These are phyloP conservation scores for Trichoderma atrobrunneum DNA, from an alignment of 2,329 filamentous ascomycete genomes.

Conservation along the genomic window DNA sequence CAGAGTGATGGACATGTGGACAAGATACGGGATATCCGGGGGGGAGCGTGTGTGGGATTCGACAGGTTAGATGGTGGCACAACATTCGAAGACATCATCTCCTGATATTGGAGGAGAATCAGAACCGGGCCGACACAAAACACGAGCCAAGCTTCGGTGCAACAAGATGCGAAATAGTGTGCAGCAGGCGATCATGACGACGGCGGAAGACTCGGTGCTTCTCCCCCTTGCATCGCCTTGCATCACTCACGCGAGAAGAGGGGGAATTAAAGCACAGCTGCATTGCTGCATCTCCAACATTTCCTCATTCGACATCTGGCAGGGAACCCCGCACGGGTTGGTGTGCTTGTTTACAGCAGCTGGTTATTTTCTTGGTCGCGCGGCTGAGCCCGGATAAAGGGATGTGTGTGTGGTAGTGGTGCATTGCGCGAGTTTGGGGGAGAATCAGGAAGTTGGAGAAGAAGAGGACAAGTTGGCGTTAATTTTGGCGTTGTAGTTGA, in stretches of 20 bases:
- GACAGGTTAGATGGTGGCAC: not conserved
- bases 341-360: not conserved
- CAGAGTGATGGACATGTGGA: conserved; percentile 23
- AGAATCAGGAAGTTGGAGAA: not conserved
- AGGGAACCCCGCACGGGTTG: not conserved
- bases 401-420: not conserved
- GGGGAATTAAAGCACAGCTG: not conserved
- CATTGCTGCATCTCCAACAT: not conserved
- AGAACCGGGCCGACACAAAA: not conserved
- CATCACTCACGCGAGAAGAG: not conserved
- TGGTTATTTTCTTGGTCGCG: not conserved
- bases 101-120: not conserved
- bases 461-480: not conserved
- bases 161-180: not conserved
- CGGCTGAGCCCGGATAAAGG: conserved; percentile 14
- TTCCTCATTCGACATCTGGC: not conserved
- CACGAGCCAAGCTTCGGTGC: not conserved
- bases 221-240: not conserved
- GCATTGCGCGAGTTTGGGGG: not conserved
- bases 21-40: not conserved
- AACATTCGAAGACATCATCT: not conserved
- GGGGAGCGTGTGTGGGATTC: not conserved
- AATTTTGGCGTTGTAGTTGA: not conserved
- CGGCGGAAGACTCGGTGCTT: not conserved
- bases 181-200: not conserved